Evolutionary conservation across 768 basidiomycete genomes (phyloP), one percentile per base, ranked within the genome.

Genomic region (Rhodotorula kratochvilovae): DNA sequence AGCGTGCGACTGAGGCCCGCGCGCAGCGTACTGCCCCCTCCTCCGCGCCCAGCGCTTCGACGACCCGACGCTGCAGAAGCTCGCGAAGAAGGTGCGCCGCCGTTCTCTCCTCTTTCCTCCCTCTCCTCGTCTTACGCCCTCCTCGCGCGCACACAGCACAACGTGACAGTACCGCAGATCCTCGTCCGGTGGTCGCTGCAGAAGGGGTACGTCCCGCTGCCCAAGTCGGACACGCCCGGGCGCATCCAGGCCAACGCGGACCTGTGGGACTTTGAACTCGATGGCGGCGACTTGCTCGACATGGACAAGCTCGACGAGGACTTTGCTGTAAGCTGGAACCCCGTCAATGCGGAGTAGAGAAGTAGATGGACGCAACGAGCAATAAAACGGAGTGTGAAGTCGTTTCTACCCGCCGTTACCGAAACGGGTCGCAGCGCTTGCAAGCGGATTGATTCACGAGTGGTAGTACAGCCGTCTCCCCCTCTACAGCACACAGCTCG

Each of bases 281-380:
- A 78, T 58, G 78, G 80, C 33, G 87, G 86, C 55, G 91, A 93
- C 64, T 86, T 95, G 83, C 75, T 76, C 2, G 80, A 79, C 36
- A 81, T 96, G 21, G 87, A 92, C 78, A 82, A 79, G 0, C 82
- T 95, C 2, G 91, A 95, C 78, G 81, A 83, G 61, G 93, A 90
- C 0, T 84, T 87, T 61, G 86, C 88, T 0, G 81, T 90, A 55
- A 45, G 88, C 85, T 95, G 92, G 93, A 91, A 95, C 77, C 91
- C 91, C 12, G 85, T 66, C 60, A 21, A 65, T 16, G 54, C 50
- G 29, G 69, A 66, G 36, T 71, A 71, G 58, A 42, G 23, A 21
- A 57, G 2, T 12, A 6, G 35, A 25, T 39, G 35, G 16, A 27
- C 19, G 36, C 21, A 57, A 57, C 8, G 33, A 36, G 31, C 16